Evolutionary conservation across 2,329 filamentous ascomycete species (phyloP), one percentile per base, ranked within the genome.

Genomic region (Aspergillus sp.): DNA sequence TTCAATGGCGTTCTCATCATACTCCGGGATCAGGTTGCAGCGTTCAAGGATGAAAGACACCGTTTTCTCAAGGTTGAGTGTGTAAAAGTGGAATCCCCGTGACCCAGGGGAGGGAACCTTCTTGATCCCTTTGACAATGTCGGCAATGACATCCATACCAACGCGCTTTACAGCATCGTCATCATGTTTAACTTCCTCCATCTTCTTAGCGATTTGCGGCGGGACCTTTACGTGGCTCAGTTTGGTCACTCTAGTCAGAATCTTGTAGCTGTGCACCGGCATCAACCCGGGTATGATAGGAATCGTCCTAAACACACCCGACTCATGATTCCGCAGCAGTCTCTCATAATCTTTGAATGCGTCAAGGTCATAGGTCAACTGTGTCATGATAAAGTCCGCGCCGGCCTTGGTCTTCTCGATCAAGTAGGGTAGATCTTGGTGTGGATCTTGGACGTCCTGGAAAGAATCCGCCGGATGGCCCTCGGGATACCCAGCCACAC

Each of bases 301-400:
- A 20, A 96, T 86, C 2, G 80, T 82, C 70, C 87, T 88, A 72
- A 98, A 96, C 2, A 80, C 79, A 3, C 89, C 89, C 61, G 88
- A 94, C 43, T 88, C 82, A 61, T 98, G 89, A 46, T 84, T 80
- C 51, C 90, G 77, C 56, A 98, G 68, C 44, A 77, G 80, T 54
- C 74, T 78, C 71, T 97, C 91, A 62, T 94, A 97, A 30, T 75
- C 75, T 47, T 84, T 79, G 64, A 94, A 98, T 15, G 88, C 88
- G 3, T 86, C 77, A 20, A 90, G 79, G 63, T 97, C 90, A 68
- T 95, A 98, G 70, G 96, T 97, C 7, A 98, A 78, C 68, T 98
- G 93, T 1, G 93, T 97, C 88, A 98, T 95, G 69, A 98, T 86
- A 64, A 98, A 98, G 70, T 97, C 90, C 44, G 90, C 93, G 1